Evolutionary conservation across 108 stramenopile species (phyloP), one percentile per base, ranked within the genome.

Genomic region (Thalassiosira profunda): DNA sequence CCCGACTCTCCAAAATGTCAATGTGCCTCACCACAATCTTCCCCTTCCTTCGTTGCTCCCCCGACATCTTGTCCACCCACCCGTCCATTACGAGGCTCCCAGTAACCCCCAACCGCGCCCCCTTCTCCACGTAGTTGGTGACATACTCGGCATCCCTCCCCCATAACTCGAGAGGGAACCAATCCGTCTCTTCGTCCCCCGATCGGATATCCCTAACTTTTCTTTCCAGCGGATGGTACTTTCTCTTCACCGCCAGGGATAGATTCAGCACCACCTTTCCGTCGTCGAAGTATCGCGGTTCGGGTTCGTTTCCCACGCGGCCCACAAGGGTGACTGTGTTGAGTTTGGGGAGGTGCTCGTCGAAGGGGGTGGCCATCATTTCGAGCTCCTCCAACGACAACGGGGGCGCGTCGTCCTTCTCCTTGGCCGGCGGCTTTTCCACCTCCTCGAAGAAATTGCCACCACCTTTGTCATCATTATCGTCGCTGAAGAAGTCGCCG

Each of bases 81-180:
- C 75, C 70, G 64, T 88, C 88, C 34, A 81, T 68, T 7, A 76
- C 62, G 70, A 94, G 56, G 0, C 63, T 67, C 8, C 93, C 93
- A 24, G 83, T 72, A 4, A 91, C 84, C 7, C 93, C 86, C 9
- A 94, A 53, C 10, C 90, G 85, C 10, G 79, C 47, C 0, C 93
- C 93, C 78, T 91, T 89, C 31, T 86, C 75, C 5, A 91, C 88
- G 60, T 76, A 91, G 18, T 88, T 90, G 20, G 66, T 36, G 3
- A 80, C 88, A 65, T 86, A 96, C 75, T 97, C 97, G 1, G 95
- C 97, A 55, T 90, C 86, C 23, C 81, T 30, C 4, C 93, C 92
- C 97, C 97, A 97, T 33, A 96, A 81, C 65, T 97, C 95, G 15
- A 97, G 70, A 14, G 75, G 74, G 78, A 86, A 97, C 97, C 97